These are phyloP conservation scores for Fusarium neocosmosporiellum DNA, from an alignment of 2,329 filamentous ascomycete species.

Conservation along the genomic window DNA sequence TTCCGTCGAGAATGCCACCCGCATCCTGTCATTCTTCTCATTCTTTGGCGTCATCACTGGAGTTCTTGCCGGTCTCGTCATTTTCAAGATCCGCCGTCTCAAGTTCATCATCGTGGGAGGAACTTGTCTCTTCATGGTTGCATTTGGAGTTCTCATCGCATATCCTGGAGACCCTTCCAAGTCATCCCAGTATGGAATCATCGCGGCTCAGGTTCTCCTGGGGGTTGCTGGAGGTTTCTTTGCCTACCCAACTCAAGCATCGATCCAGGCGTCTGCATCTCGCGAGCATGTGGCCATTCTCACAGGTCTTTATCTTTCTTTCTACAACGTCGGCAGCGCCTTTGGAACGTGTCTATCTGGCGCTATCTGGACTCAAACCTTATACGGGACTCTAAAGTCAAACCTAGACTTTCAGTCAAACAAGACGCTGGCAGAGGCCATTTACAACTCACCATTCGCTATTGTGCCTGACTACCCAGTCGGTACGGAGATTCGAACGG, in stretches of 20 bases:
- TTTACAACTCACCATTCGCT: constrained; percentile 53
- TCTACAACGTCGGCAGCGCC: constrained; percentile 56
- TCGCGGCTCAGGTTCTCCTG: constrained; percentile 66
- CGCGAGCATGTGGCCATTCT: constrained; percentile 53
- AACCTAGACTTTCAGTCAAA: constrained; percentile 51
- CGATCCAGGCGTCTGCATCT: constrained; percentile 52
- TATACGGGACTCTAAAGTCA: constrained; percentile 47
- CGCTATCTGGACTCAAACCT: constrained; percentile 56
- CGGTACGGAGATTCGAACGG: constrained; percentile 56
- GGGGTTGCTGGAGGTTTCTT: constrained; percentile 70
- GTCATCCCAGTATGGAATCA: constrained; percentile 60
- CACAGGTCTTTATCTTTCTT: constrained; percentile 53
- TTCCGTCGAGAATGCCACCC: constrained; percentile 63
- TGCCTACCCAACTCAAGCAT: constrained; percentile 54
- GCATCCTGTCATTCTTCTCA: constrained; percentile 66
- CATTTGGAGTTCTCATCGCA: constrained; percentile 66
- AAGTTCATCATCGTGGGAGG: constrained; percentile 70
- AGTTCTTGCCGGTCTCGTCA: constrained; percentile 61
- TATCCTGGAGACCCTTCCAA: constrained; percentile 61
- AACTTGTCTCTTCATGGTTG: constrained; percentile 65
- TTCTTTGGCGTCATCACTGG: constrained; percentile 66
- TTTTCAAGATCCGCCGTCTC: constrained; percentile 63
- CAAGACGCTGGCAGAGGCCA: constrained; percentile 47
- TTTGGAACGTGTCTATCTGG: constrained; percentile 55
- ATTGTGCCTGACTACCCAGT: constrained; percentile 50